phyloP scores from a whole-genome alignment of 768 basidiomycete species.

The Lentinula boryana region DNA sequence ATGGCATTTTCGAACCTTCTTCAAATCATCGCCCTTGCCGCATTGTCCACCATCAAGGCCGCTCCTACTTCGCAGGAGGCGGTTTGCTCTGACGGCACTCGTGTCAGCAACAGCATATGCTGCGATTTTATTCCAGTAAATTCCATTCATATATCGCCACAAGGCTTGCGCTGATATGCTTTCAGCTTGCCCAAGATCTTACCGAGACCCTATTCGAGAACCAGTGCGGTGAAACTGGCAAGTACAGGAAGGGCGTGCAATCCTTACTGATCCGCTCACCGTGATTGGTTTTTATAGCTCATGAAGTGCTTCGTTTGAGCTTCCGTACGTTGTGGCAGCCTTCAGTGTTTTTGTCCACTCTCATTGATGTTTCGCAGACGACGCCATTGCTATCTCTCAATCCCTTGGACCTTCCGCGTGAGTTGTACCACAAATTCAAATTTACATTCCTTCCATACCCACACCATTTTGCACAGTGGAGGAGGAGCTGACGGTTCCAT shows the following conservation, averaged over 20 bases:
- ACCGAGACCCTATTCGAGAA: slow-evolving; percentile 27
- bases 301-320: slow-evolving; percentile 21
- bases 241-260: neutral
- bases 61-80: neutral
- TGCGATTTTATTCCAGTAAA: slow-evolving; percentile 4
- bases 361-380: slow-evolving; percentile 13
- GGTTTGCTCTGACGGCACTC: neutral
- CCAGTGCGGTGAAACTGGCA: slow-evolving; percentile 22
- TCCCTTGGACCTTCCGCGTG: slow-evolving; percentile 1
- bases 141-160: too few relatives aligned
- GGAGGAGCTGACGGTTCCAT: slow-evolving; percentile 27
- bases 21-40: neutral
- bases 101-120: neutral
- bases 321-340: slow-evolving; percentile 13
- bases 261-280: neutral
- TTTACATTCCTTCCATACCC: neutral
- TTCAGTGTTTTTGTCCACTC: slow-evolving; percentile 9
- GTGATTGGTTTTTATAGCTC: slow-evolving; percentile 14
- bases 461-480: slow-evolving; percentile 11
- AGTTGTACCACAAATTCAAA: neutral
- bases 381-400: slow-evolving; percentile 12
- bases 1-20: neutral
- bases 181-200: slow-evolving; percentile 15
- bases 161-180: too few relatives aligned
- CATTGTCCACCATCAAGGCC: neutral